Base-by-base conservation (phyloP, 1,139 yeast species). In the Sugiyamaella japonica region DNA sequence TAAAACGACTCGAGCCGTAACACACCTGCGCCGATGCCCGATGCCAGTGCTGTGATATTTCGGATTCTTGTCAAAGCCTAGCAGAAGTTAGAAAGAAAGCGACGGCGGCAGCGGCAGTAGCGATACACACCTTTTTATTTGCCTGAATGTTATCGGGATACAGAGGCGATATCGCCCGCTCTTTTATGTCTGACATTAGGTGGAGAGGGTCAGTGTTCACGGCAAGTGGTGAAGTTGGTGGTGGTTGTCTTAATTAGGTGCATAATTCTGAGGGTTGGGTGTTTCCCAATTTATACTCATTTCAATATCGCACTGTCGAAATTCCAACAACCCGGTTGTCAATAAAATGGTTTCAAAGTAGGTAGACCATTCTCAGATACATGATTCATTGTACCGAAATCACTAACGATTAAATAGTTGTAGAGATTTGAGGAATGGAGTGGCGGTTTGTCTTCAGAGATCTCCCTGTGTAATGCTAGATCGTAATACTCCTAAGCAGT, bases 401-500 rank as follows among this genome's bases (percentile, higher is more conserved):
- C 13, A 34, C 39, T 28, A 49, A 45, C 32, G 8, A 9, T 59
- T 54, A 1, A 54, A 56, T 20, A 90, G 96, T 78, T 93, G 99
- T 72, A 86, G 88, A 66, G 99, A 93, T 71, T 95, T 91, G 66
- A 82, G 90, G 66, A 89, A 83, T 65, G 96, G 96, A 13, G 89
- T 93, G 59, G 98, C 98, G 7, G 85, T 93, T 23, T 93, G 99
- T 68, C 78, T 93, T 49, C 99, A 93, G 70, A 78, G 97, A 69
- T 90, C 98, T 4, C 98, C 98, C 13, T 93, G 99, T 71, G 99
- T 93, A 54, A 79, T 93, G 75, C 80, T 93, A 40, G 89, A 93
- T 60, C 77, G 99, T 60, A 80, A 93, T 71, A 88, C 90, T 2
- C 99, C 99, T 3, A 86, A 88, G 61, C 85, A 89, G 58, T 93